A percentile compares a stretch with the other conserved stretches of the same genome.
Conservation (phyloP, 2,329 filamentous ascomycete species). For the Pseudofabraea citricarpa region DNA sequence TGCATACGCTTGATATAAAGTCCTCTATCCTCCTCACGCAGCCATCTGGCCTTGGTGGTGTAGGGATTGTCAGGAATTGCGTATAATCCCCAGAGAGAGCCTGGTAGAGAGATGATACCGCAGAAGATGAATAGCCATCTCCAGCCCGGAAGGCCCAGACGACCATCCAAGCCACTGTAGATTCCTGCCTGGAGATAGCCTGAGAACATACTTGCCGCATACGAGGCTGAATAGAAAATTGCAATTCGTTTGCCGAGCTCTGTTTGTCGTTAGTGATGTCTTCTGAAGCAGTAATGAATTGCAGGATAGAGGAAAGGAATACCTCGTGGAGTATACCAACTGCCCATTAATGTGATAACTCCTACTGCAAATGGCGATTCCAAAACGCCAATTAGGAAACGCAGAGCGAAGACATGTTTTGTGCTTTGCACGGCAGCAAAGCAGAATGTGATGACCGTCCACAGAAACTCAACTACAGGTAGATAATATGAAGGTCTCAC, state of each 20-base stretch:
- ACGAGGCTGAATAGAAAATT: not conserved
- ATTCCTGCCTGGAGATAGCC: conserved; percentile 24
- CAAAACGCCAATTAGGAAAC: not conserved
- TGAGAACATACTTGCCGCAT: conserved; percentile 32
- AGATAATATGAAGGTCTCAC: not conserved
- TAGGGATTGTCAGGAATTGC: not conserved
- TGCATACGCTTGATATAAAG: not conserved
- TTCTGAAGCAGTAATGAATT: no score
- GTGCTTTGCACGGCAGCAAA: not conserved
- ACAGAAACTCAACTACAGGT: not conserved
- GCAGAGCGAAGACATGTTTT: not conserved
- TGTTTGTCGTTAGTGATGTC: no score
- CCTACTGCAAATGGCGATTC: not conserved
- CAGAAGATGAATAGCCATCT: conserved; percentile 36
- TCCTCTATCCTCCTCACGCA: not conserved
- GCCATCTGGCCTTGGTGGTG: not conserved
- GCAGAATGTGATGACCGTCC: not conserved
- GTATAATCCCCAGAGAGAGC: not conserved
- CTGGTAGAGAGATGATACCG: conserved; percentile 18
- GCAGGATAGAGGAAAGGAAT: not conserved
- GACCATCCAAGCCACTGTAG: conserved; percentile 30
- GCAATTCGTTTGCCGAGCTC: not conserved
- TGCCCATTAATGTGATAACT: not conserved
- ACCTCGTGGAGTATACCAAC: not conserved
- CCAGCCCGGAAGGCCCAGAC: conserved; percentile 30